Evolutionary conservation across 2,329 filamentous ascomycete genomes (phyloP), one percentile per base, ranked within the genome.

Genomic region (Phyllosticta citrichinensis): DNA sequence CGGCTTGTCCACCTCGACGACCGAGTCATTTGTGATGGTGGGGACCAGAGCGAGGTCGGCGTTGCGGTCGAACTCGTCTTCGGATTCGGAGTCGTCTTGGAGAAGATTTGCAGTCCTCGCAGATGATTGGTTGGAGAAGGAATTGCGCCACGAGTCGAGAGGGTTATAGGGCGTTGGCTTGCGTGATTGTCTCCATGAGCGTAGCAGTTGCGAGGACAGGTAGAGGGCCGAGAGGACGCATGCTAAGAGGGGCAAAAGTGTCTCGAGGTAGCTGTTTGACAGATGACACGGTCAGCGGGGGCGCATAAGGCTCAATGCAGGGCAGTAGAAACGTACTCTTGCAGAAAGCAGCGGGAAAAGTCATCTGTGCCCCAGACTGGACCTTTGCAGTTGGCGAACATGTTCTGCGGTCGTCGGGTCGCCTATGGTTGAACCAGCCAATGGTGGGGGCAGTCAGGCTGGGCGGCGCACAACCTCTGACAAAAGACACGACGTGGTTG

Each of bases 1-100:
- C 1, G 94, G 94, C 53, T 82, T 87, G 73, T 94, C 87, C 62
- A 92, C 79, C 63, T 89, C 85, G 55, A 92, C 82, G 56, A 81
- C 74, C 12, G 80, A 79, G 12, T 74, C 69, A 63, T 78, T 73
- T 54, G 78, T 77, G 56, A 75, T 74, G n/a, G 80, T 82, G 55
- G 80, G 77, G 60, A 77, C 78, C 54, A 87, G 74, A 61, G 83
- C 80, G 58, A 83, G 71, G 63, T 82, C 74, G 66, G 77, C 74
- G 69, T 86, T 75, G 59, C 82, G 81, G 60, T 87, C 77, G 58
- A 76, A 81, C 57, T 87, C 85, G 63, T 87, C 84, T 55, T 83
- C 82, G 56, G 79, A 75, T 40, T 77, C 76, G 30, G 74, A 73
- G 61, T 78, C 70, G 35, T 69, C 68, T 54, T 66, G 66, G 17